Conservation (phyloP, 2,329 filamentous ascomycete species). For the Penicillium sp. region DNA sequence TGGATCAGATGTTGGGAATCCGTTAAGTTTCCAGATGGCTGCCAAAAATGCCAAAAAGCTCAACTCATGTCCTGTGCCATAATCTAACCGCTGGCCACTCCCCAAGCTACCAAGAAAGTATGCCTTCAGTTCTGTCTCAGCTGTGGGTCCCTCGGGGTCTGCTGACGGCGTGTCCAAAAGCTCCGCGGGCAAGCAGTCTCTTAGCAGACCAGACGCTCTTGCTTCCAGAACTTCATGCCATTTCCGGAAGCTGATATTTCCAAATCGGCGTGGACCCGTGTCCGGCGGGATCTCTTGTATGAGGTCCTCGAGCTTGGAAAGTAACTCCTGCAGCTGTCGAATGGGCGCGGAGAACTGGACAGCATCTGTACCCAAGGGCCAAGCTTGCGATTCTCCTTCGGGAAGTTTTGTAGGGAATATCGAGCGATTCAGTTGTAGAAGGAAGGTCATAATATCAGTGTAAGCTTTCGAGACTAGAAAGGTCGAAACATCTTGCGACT, state of each 20-base stretch:
- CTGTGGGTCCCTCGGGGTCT: slow-evolving; percentile 42
- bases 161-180: slow-evolving; percentile 41
- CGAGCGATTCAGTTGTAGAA: slow-evolving; percentile 85
- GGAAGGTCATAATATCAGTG: slow-evolving; percentile 79
- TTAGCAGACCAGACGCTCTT: slow-evolving; percentile 57
- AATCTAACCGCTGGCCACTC: slow-evolving; percentile 85
- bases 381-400: slow-evolving; percentile 48
- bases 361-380: slow-evolving; percentile 45
- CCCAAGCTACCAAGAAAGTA: slow-evolving; percentile 88
- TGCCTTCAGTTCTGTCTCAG: slow-evolving; percentile 66
- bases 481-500: slow-evolving; percentile 73
- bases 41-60: slow-evolving; percentile 92
- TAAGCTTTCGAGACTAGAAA: slow-evolving; percentile 84
- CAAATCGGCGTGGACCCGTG: slow-evolving; percentile 82
- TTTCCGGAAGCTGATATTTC: slow-evolving; percentile 83
- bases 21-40: slow-evolving; percentile 85
- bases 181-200: slow-evolving; percentile 54
- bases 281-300: slow-evolving; percentile 81
- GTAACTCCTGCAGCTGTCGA: slow-evolving; percentile 62
- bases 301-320: slow-evolving; percentile 64
- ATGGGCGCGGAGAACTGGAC: slow-evolving; percentile 58
- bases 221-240: slow-evolving; percentile 74
- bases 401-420: slow-evolving; percentile 68
- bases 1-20: slow-evolving; percentile 60
- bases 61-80: slow-evolving; percentile 93